These are phyloP conservation scores for Chaetomium sp. DNA, from an alignment of 2,329 filamentous ascomycete species.

Conservation along the genomic window DNA sequence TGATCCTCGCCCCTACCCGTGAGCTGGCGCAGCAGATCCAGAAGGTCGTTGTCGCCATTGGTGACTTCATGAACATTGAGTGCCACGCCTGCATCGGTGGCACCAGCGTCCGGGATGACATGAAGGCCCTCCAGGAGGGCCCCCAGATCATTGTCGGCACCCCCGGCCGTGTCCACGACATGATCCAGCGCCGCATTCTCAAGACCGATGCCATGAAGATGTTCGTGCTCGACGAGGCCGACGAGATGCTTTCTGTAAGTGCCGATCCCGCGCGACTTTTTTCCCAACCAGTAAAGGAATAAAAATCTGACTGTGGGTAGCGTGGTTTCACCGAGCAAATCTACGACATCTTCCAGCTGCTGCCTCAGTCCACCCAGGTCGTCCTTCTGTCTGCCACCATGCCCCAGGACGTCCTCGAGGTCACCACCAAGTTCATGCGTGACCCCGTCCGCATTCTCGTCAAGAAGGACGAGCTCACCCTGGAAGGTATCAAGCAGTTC, in stretches of 20 bases:
- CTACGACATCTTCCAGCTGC: conserved; percentile 99
- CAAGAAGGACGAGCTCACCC: conserved; percentile 99
- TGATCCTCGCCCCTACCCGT: conserved; percentile 95
- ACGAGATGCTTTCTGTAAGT: conserved; percentile 93
- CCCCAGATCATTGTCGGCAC: conserved; percentile 97
- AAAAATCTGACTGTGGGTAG: conserved; percentile 40
- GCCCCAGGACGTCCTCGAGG: conserved; percentile 97
- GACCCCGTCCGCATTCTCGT: conserved; percentile 98
- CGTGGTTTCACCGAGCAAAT: conserved; percentile 99
- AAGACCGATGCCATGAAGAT: conserved; percentile 99
- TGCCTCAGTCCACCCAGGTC: conserved; percentile 96
- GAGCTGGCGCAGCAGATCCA: conserved; percentile 99
- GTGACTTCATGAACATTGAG: conserved; percentile 99
- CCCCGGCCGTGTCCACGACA: conserved; percentile 96
- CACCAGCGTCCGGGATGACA: conserved; percentile 96
- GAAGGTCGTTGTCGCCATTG: conserved; percentile 97
- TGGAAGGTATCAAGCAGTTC: conserved; percentile 99
- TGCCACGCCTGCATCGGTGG: conserved; percentile 99
- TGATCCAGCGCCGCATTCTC: conserved; percentile 97
- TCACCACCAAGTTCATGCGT: conserved; percentile 99
- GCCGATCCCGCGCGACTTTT: not conserved
- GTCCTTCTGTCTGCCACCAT: conserved; percentile 97
- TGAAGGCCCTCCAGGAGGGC: conserved; percentile 93
- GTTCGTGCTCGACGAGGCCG: conserved; percentile 98
- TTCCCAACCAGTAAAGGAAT: not conserved